phyloP scores from a whole-genome alignment of 1,284 basidiomycete genomes.

The Leccinum insigne region DNA sequence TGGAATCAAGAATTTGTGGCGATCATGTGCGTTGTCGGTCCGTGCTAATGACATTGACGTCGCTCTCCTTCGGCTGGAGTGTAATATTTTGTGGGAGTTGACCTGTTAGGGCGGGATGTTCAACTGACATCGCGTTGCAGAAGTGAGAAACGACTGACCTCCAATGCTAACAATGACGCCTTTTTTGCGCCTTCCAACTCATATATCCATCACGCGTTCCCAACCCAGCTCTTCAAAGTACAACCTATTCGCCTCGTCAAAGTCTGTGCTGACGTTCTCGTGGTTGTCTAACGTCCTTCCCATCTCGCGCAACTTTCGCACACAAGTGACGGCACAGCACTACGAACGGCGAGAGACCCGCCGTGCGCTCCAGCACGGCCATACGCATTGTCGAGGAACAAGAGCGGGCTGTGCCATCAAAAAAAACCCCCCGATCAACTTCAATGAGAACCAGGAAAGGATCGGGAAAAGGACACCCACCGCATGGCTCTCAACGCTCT shows the following conservation, averaged over 20 bases:
- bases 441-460: not conserved
- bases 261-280: slow-evolving; percentile 99
- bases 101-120: slow-evolving; percentile 43
- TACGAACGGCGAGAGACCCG: slow-evolving; percentile 77
- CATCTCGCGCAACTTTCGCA: slow-evolving; percentile 88
- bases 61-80: slow-evolving; percentile 87
- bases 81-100: slow-evolving; percentile 99
- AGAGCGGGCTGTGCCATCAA: slow-evolving; percentile 57
- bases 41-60: slow-evolving; percentile 95
- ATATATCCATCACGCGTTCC: slow-evolving; percentile 99
- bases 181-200: slow-evolving; percentile 86
- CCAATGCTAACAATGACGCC: slow-evolving; percentile 98
- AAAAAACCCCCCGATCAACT: slow-evolving; percentile 33
- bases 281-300: slow-evolving; percentile 79
- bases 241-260: slow-evolving; percentile 97
- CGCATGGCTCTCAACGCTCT: slow-evolving; percentile 77
- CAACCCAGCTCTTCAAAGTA: slow-evolving; percentile 99
- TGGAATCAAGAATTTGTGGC: slow-evolving; percentile 98
- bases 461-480: slow-evolving; percentile 39
- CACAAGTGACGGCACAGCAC: slow-evolving; percentile 97
- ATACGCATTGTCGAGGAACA: slow-evolving; percentile 85
- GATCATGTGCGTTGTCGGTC: slow-evolving; percentile 98
- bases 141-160: slow-evolving; percentile 49
- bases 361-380: slow-evolving; percentile 63
- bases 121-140: not conserved